Evolutionary conservation across 2,329 filamentous ascomycete genomes (phyloP).

Genomic region (Sporothrix mexicana): DNA sequence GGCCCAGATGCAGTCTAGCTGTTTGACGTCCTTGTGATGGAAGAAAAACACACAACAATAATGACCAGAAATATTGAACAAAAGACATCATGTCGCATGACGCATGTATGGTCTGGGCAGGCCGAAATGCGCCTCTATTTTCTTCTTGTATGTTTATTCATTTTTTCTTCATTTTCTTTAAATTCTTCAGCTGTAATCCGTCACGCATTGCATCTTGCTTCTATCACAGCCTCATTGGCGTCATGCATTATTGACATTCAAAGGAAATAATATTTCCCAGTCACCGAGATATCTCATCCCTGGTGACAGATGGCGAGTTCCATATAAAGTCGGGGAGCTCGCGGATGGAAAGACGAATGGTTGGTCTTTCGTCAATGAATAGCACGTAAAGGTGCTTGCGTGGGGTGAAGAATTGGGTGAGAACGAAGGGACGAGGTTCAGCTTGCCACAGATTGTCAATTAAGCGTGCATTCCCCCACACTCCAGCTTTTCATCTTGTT

Average conservation of each 20-base stretch:
- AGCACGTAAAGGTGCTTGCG: neutral
- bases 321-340: constrained; percentile 14
- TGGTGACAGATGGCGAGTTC: neutral
- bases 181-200: neutral
- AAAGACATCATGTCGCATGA: neutral
- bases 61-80: neutral
- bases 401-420: neutral
- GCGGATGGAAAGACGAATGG: neutral
- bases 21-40: neutral
- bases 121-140: neutral
- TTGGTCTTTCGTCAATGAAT: neutral
- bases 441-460: neutral
- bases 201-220: neutral
- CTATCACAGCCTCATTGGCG: neutral
- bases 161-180: neutral
- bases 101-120: neutral
- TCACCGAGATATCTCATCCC: too few species aligned
- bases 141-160: neutral
- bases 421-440: neutral
- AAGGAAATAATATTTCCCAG: too few species aligned
- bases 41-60: neutral
- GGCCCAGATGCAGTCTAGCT: neutral
- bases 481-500: neutral
- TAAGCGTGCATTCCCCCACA: neutral
- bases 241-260: neutral